phyloP scores from a whole-genome alignment of 495 filamentous ascomycete genomes.

The Lasiosphaeria hispida region DNA sequence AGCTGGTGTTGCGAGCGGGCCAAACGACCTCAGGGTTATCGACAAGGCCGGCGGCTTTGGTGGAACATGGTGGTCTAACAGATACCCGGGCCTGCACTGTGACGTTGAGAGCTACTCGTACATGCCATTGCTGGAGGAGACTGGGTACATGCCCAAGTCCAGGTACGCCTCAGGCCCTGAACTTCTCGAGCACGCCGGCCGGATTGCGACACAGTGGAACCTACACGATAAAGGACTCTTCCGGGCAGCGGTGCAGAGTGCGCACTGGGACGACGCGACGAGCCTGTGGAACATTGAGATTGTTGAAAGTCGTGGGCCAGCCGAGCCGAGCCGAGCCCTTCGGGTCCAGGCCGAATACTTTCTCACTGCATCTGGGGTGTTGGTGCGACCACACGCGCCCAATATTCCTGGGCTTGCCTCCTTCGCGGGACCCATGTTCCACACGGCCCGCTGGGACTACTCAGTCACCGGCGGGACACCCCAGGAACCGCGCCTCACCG shows the following conservation, averaged over 20 bases:
- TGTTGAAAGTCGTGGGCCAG: constrained; percentile 33
- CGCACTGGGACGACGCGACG: constrained; percentile 44
- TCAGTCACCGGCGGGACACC: constrained; percentile 51
- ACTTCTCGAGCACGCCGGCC: constrained; percentile 44
- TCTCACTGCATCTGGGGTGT: constrained; percentile 36
- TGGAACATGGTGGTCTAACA: constrained; percentile 58
- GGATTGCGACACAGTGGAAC: constrained; percentile 41
- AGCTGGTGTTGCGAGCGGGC: constrained; percentile 36
- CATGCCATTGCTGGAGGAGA: constrained; percentile 61
- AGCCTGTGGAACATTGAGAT: constrained; percentile 45
- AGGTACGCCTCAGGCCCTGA: constrained; percentile 46
- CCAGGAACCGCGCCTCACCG: constrained; percentile 40
- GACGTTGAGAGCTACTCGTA: constrained; percentile 53
- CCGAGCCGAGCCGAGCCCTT: constrained; percentile 27
- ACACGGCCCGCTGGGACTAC: constrained; percentile 56
- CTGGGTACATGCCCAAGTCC: constrained; percentile 51
- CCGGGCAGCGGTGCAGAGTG: constrained; percentile 33
- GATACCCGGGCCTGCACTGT: constrained; percentile 51
- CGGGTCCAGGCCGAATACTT: constrained; percentile 39
- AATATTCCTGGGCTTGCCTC: constrained; percentile 41
- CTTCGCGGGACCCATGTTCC: constrained; percentile 50
- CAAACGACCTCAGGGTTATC: constrained; percentile 48
- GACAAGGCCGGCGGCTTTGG: constrained; percentile 51
- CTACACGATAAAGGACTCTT: constrained; percentile 50
- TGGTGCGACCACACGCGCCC: constrained; percentile 47